phyloP scores from a whole-genome alignment of 306 rosid species.

The Trichosanthes cucumerina region DNA sequence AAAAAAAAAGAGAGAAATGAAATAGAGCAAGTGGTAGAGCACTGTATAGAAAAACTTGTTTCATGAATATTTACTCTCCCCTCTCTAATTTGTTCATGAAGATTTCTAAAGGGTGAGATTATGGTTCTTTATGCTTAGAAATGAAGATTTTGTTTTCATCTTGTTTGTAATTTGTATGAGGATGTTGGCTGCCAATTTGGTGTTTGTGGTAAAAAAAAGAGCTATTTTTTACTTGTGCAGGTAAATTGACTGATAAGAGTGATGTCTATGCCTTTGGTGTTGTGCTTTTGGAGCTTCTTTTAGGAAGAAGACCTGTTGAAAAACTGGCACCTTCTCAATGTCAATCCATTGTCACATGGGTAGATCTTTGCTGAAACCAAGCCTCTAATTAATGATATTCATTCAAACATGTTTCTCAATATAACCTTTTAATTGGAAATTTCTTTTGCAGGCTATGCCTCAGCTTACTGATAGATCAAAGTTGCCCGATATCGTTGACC shows the following conservation, averaged over 20 bases:
- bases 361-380: constrained; percentile 17
- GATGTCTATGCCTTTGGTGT: constrained; percentile 93
- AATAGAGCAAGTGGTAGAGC: neutral
- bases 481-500: constrained; percentile 76
- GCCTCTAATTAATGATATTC: neutral
- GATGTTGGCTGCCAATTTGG: neutral
- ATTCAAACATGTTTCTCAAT: neutral
- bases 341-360: constrained; percentile 98
- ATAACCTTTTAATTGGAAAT: neutral
- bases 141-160: neutral
- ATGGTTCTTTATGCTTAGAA: neutral
- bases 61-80: neutral
- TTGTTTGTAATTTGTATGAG: neutral
- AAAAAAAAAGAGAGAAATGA: neutral
- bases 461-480: constrained; percentile 86
- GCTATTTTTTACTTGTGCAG: constrained; percentile 20
- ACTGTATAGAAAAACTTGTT: neutral
- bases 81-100: neutral
- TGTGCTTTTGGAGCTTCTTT: constrained; percentile 75
- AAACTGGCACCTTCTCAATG: constrained; percentile 76
- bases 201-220: neutral
- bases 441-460: constrained; percentile 80
- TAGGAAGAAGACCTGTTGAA: constrained; percentile 81
- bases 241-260: constrained; percentile 87
- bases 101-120: neutral